These are phyloP conservation scores for Fraxinus greggii DNA, from an alignment of 305 asterid genomes.

Conservation along the genomic window DNA sequence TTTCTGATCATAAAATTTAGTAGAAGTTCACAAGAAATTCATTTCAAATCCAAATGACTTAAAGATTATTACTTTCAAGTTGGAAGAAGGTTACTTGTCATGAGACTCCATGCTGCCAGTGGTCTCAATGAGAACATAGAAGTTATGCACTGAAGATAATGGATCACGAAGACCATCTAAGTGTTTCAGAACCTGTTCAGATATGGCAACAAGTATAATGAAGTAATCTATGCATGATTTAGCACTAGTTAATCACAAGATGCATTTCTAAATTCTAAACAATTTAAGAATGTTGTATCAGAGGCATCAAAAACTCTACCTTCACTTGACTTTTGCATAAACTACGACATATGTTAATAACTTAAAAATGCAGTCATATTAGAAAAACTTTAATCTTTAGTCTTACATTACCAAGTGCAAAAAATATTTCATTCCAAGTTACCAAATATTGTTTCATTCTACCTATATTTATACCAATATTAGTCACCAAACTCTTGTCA, in stretches of 20 bases:
- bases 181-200: conserved; percentile 77
- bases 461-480: not conserved
- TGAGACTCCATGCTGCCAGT: conserved; percentile 86
- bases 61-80: conserved; percentile 25
- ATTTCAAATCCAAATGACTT: conserved; percentile 19
- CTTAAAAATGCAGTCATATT: not conserved
- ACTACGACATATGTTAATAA: not conserved
- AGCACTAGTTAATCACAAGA: conserved; percentile 4
- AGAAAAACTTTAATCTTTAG: not conserved
- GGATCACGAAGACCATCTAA: conserved; percentile 95
- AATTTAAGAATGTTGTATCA: not conserved
- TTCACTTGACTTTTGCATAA: not conserved
- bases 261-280: not conserved
- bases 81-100: conserved; percentile 67
- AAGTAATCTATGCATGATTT: conserved; percentile 20
- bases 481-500: not conserved
- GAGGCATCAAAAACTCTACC: not conserved
- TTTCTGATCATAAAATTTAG: not conserved
- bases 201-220: conserved; percentile 19
- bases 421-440: not conserved
- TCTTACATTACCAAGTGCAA: not conserved
- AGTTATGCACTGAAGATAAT: conserved; percentile 72
- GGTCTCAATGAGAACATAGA: conserved; percentile 93
- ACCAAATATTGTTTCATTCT: not conserved
- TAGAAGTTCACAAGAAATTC: conserved; percentile 9